These are phyloP conservation scores for Mikania micrantha DNA, from an alignment of 129 eudicot genomes.

Conservation along the genomic window DNA sequence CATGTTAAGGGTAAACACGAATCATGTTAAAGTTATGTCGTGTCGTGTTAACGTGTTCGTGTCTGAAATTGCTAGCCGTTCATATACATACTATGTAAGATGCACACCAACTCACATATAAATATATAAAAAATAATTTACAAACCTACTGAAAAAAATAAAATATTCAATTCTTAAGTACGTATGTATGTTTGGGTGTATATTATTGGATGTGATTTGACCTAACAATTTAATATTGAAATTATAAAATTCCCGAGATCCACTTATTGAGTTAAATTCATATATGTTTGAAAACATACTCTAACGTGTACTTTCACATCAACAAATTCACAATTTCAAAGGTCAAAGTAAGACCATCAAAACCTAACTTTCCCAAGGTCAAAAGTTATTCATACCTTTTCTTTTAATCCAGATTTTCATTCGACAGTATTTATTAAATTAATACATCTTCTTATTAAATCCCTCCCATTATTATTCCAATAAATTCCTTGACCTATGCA, in stretches of 20 bases:
- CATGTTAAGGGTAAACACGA: no score
- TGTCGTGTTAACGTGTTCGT: no score
- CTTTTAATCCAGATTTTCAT: neutral
- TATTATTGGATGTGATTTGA: constrained; percentile 1
- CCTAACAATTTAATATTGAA: constrained; percentile 15
- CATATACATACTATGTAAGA: no score
- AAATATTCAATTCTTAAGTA: no score
- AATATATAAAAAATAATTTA: no score
- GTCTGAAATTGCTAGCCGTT: no score
- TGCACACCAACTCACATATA: no score
- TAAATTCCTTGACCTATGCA: no score
- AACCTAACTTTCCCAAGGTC: constrained; percentile 30
- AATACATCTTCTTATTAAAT: neutral
- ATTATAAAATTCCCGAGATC: constrained; percentile 27
- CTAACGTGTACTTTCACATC: constrained; percentile 13
- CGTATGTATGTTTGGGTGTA: neutral
- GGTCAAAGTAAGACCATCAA: constrained; percentile 25
- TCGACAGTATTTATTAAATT: no score
- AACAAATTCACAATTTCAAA: constrained; percentile 13
- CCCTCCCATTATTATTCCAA: no score
- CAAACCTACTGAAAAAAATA: no score
- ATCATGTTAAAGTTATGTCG: no score
- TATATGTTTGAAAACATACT: constrained; percentile 27
- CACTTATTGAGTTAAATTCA: constrained; percentile 30
- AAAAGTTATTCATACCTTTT: constrained; percentile 20